These are phyloP conservation scores for Nidula microcarpa DNA, from an alignment of 768 basidiomycete species.

Conservation along the genomic window DNA sequence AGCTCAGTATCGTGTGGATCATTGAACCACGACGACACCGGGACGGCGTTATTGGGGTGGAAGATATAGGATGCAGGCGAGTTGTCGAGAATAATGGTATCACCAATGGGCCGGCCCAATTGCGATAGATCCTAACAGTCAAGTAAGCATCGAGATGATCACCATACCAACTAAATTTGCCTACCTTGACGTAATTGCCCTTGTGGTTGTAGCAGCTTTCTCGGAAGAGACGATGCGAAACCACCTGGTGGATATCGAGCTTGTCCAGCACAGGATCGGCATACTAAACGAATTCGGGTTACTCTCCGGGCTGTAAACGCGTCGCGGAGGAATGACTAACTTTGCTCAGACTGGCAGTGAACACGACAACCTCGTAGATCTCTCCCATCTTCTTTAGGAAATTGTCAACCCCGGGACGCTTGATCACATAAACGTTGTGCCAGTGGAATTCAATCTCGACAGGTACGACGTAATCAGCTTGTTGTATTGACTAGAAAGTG, in stretches of 20 bases:
- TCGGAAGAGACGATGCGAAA: constrained; percentile 91
- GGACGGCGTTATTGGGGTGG: constrained; percentile 98
- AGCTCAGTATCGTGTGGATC: constrained; percentile 98
- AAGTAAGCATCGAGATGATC: background rate
- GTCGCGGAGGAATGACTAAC: constrained; percentile 36
- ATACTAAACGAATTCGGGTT: constrained; percentile 54
- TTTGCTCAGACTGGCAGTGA: constrained; percentile 97
- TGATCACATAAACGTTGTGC: constrained; percentile 99
- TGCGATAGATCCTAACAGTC: constrained; percentile 85
- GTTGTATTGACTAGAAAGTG: constrained; percentile 71
- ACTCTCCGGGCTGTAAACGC: background rate
- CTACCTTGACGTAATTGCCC: constrained; percentile 98
- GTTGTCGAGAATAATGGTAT: constrained; percentile 98
- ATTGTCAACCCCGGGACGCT: constrained; percentile 95
- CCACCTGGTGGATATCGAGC: constrained; percentile 88
- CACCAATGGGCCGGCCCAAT: constrained; percentile 88
- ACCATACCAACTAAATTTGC: constrained; percentile 8
- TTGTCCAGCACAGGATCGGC: constrained; percentile 99
- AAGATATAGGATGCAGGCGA: constrained; percentile 99
- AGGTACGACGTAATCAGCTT: constrained; percentile 97
- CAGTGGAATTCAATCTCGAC: constrained; percentile 98
- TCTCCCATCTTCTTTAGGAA: constrained; percentile 99
- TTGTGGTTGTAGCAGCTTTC: constrained; percentile 99
- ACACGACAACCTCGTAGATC: constrained; percentile 96
- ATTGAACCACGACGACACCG: constrained; percentile 99